Evolutionary conservation across 1,139 yeast genomes (phyloP), one percentile per base, ranked within the genome.

Genomic region (Pichia sp.): DNA sequence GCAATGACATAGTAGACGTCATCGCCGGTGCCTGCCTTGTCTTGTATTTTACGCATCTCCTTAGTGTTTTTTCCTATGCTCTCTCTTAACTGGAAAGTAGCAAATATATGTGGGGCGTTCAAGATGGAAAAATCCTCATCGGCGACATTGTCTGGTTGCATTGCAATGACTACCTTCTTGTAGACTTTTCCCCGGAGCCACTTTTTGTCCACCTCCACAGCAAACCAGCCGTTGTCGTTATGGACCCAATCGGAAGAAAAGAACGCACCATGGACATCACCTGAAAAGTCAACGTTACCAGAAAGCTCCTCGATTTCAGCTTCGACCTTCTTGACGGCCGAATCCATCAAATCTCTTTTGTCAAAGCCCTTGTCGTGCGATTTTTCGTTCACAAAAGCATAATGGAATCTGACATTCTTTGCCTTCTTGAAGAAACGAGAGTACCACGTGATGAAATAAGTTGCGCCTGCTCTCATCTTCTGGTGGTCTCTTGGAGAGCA

Each of bases 391-490:
- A 87, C 79, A 61, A 80, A 81, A 1, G 86, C 82, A 59, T 86
- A 75, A 67, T 87, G 95, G 36, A 89, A 63, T 62, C 81, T 81
- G n/a, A 88, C 92, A 41, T 81, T 79, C 49, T 78, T 72, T 32
- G 79, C 84, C 36, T 70, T 72, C 58, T 78, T 79, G 65, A 84
- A 88, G 63, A 67, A 77, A 52, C 78, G 75, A 2, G 92, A 77
- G 70, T 75, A 90, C 97, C 97, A 90, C 10, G 93, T 83, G 52
- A 87, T 70, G 66, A 90, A 90, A 65, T 87, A 87, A 0, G 87
- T 79, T 56, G 77, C 71, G 44, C 79, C 95, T 59, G 79, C 69
- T 59, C 79, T 77, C 70, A 85, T 75, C 45, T 72, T 74, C 13
- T 75, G 66, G 58, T 81, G 77, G 61, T 87, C 93, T 38, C 73